Evolutionary conservation across 2,329 filamentous ascomycete species (phyloP).

Genomic region (Stromatinia cepivora): DNA sequence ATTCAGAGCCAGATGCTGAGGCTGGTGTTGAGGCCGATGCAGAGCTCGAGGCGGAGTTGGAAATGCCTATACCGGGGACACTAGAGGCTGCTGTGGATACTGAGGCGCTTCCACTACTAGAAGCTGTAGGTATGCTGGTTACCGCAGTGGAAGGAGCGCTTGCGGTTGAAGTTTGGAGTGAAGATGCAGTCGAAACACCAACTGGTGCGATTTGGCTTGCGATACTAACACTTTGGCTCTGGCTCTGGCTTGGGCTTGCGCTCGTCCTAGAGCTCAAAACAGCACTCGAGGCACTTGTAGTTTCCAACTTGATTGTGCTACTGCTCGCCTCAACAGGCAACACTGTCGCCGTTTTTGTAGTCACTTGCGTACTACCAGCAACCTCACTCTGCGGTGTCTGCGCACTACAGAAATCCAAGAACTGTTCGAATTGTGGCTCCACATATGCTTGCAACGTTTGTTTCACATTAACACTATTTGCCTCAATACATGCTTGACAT

Average conservation of each 20-base stretch:
- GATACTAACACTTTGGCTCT: conserved; percentile 8
- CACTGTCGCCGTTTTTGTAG: not conserved
- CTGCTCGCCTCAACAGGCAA: conserved; percentile 6
- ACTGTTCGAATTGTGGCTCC: conserved; percentile 32
- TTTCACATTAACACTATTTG: conserved; percentile 23
- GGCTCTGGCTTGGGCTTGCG: not conserved
- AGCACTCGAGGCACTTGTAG: not conserved
- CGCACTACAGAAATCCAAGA: conserved; percentile 34
- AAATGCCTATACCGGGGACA: not conserved
- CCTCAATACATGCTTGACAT: conserved; percentile 43
- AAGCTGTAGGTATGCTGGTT: not conserved
- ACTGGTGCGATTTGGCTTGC: conserved; percentile 12
- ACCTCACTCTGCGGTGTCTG: conserved; percentile 26
- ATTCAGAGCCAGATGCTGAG: conserved; percentile 1
- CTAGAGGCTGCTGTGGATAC: not conserved
- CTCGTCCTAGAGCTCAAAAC: not conserved
- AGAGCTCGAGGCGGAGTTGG: not conserved
- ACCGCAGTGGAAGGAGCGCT: not conserved
- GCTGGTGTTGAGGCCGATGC: not conserved
- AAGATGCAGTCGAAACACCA: not conserved
- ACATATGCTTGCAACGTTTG: conserved; percentile 26
- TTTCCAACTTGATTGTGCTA: not conserved
- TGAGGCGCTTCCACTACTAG: not conserved
- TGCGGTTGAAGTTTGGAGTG: not conserved
- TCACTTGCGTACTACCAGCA: conserved; percentile 21